phyloP scores from a whole-genome alignment of 192 early-diverging fungal species.

The Backusella tuberculispora region DNA sequence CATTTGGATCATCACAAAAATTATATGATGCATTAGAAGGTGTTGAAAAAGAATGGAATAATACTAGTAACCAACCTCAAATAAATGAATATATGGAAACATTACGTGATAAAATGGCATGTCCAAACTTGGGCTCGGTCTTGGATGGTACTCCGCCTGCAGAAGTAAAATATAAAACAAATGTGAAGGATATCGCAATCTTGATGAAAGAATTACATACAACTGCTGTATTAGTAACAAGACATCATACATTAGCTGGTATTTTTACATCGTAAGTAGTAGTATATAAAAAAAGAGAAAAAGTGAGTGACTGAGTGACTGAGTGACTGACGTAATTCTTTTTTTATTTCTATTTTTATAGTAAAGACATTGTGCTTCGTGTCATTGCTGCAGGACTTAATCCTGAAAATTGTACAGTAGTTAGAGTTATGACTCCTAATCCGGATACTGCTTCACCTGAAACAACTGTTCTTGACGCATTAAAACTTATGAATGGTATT shows the following conservation, averaged over 20 bases:
- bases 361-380: slow-evolving; percentile 81
- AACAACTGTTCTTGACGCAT: slow-evolving; percentile 80
- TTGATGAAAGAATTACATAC: slow-evolving; percentile 75
- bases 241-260: slow-evolving; percentile 76
- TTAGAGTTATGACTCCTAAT: slow-evolving; percentile 96
- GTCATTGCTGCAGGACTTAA: slow-evolving; percentile 88
- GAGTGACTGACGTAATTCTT: not conserved
- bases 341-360: not conserved
- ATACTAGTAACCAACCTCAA: slow-evolving; percentile 58
- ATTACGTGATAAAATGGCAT: slow-evolving; percentile 85
- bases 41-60: slow-evolving; percentile 77
- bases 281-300: not conserved
- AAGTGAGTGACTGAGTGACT: not conserved
- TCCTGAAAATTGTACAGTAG: slow-evolving; percentile 88
- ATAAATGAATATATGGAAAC: slow-evolving; percentile 74
- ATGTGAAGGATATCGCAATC: slow-evolving; percentile 73
- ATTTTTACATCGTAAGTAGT: slow-evolving; percentile 73
- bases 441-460: slow-evolving; percentile 75
- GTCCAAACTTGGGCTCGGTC: slow-evolving; percentile 88
- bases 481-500: slow-evolving; percentile 83
- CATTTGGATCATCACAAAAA: slow-evolving; percentile 80
- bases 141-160: slow-evolving; percentile 68
- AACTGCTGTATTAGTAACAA: slow-evolving; percentile 77
- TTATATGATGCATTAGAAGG: slow-evolving; percentile 81
- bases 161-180: slow-evolving; percentile 65